Evolutionary conservation across 140 eudicot species (phyloP).

Genomic region (Flaveria floridana): DNA sequence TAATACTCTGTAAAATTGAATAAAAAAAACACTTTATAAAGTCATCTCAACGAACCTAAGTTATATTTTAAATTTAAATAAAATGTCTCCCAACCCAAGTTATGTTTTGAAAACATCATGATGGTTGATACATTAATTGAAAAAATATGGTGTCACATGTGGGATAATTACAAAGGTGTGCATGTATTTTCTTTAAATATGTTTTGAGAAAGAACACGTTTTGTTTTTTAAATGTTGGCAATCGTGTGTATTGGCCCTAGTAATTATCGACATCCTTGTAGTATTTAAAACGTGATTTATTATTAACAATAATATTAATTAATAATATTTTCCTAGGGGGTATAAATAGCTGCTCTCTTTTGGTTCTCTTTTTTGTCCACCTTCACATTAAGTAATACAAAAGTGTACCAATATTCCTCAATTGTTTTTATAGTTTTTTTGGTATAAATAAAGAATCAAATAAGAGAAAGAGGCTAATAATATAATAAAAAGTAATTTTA

Average conservation of each 20-base stretch:
- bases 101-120: background rate
- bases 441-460: background rate
- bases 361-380: slow-evolving; percentile 21
- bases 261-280: slow-evolving; percentile 29
- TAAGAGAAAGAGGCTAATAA: background rate
- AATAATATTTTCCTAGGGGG: background rate
- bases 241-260: slow-evolving; percentile 27
- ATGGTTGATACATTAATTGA: background rate
- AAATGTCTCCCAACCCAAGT: no score
- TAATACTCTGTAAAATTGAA: no score
- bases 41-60: no score
- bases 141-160: background rate
- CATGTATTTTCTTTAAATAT: background rate
- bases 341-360: slow-evolving; percentile 16
- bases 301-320: background rate
- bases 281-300: slow-evolving; percentile 31
- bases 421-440: no score
- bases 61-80: no score
- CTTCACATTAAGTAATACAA: background rate
- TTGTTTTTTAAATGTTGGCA: background rate
- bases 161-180: background rate
- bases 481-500: no score
- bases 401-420: no score
- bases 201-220: slow-evolving; percentile 10
- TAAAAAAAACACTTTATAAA: no score